A percentile compares a stretch with the other conserved stretches of the same genome.
phyloP scores from a whole-genome alignment of 202 grass and related monocot species.

The Zoysia matrella region DNA sequence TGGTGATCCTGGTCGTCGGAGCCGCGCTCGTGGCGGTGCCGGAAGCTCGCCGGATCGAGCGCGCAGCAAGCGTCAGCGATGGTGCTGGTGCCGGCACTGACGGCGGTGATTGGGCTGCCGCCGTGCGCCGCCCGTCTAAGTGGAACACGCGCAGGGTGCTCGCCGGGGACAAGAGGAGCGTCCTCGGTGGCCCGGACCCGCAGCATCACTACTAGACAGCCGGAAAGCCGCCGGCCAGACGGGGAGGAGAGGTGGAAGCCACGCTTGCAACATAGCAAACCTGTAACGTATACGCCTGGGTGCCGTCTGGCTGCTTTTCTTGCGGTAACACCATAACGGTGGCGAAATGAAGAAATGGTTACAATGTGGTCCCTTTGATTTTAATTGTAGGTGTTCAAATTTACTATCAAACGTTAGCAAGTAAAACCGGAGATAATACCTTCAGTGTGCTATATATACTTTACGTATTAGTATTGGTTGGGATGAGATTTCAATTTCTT shows the following conservation, averaged over 20 bases:
- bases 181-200: neutral
- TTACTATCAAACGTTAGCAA: too few relatives aligned
- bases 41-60: constrained; percentile 16
- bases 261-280: too few relatives aligned
- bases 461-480: neutral
- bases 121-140: neutral
- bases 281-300: too few relatives aligned
- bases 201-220: constrained; percentile 44
- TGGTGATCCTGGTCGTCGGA: constrained; percentile 36
- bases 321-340: neutral
- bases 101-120: neutral
- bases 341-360: neutral
- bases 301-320: neutral
- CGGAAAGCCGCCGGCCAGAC: neutral
- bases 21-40: constrained; percentile 2
- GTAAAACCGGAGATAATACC: too few relatives aligned
- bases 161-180: constrained; percentile 24
- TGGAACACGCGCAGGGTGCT: constrained; percentile 37
- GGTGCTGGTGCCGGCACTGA: neutral
- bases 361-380: too few relatives aligned
- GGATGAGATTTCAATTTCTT: neutral
- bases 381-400: too few relatives aligned
- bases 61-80: too few relatives aligned
- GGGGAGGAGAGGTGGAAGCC: neutral
- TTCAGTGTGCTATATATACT: neutral